Evolutionary conservation across 495 filamentous ascomycete species (phyloP), one percentile per base, ranked within the genome.

Genomic region (Polyplosphaeria fusca): DNA sequence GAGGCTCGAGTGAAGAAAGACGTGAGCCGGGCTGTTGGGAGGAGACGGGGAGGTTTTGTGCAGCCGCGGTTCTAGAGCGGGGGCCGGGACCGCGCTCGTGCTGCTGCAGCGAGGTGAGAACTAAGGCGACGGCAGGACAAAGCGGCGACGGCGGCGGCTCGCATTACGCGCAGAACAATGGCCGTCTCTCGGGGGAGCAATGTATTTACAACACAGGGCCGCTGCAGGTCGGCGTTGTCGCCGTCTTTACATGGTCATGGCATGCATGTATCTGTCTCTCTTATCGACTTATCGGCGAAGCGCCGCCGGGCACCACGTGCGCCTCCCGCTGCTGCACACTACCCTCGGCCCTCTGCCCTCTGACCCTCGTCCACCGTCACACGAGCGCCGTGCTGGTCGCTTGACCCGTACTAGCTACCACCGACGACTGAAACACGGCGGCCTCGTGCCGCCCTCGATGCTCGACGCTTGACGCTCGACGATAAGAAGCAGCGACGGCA

Each of bases 351-450:
- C 7, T n/a, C 9, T 35, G 30, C 30, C 30, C 30, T 9, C 30
- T 35, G 30, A 7, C 30, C 7, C 30, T 35, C 30, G 11, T 28
- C 27, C 18, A 41, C 9, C 32, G 53, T 14, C 48, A 45, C 49
- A 23, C 48, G 41, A 47, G 26, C 49, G 20, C 41, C 41, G 12
- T 7, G 5, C 14, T 44, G 56, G 49, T 52, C 56, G 18, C 38
- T 40, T 52, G 56, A 60, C 56, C 56, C 20, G 18, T n/a, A 9
- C 43, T 16, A n/a, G n/a, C n/a, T n/a, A 41, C 11, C 13, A 45
- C 40, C 24, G 19, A 24, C 49, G 14, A 19, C 56, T 53, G 56
- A 60, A 60, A 60, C 56, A 60, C 30, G 30, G 14, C 30, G 30
- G 7, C 30, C 30, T 35, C 30, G 30, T 35, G 30, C n/a, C n/a